Base-by-base conservation (phyloP, 345 rosid genomes). In the Brassica cretica region DNA sequence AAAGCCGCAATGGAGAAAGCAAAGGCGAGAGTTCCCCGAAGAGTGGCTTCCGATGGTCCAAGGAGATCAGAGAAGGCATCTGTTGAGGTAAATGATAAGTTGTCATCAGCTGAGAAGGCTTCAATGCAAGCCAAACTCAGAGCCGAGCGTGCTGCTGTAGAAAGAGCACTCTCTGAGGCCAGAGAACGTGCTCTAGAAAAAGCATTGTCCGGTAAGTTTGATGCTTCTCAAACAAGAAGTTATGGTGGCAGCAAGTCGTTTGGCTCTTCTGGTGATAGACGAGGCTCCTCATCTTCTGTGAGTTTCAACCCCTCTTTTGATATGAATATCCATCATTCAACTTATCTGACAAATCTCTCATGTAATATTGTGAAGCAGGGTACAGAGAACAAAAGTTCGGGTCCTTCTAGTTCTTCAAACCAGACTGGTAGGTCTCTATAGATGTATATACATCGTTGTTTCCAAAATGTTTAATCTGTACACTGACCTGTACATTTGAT, bases 121-220 rank as follows among this genome's bases (percentile, higher is more conserved):
- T 83, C 84, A 55, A 33, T 79, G 79, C 93, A 92, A 78, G 95
- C 95, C 72, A 94, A 85, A 78, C 85, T 87, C 68, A 88, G 86
- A 84, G 85, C 90, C 51, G 93, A 94, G 78, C 96, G 97, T 68
- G 94, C 97, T 81, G 98, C 98, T 27, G 98, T 93, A 51, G 97
- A 93, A 82, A 84, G 97, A 86, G 98, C 91, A 67, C 91, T 93
- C 71, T 86, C 91, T 44, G 98, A 94, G 85, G 98, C 97, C 59
- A 86, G 98, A 75, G 91, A 81, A 77, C 97, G 98, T 68, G 94
- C 94, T 67, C 66, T 94, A 15, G 98, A 94, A 81, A 94, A 84
- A 82, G 96, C 96, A 53, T 62, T 89, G 88, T 88, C 92, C 4
- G 87, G 85, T 73, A 89, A 85, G 71, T 51, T 77, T 49, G 79